Conservation (phyloP, 108 stramenopile genomes). For the Pseudonitzschia multiseries region DNA sequence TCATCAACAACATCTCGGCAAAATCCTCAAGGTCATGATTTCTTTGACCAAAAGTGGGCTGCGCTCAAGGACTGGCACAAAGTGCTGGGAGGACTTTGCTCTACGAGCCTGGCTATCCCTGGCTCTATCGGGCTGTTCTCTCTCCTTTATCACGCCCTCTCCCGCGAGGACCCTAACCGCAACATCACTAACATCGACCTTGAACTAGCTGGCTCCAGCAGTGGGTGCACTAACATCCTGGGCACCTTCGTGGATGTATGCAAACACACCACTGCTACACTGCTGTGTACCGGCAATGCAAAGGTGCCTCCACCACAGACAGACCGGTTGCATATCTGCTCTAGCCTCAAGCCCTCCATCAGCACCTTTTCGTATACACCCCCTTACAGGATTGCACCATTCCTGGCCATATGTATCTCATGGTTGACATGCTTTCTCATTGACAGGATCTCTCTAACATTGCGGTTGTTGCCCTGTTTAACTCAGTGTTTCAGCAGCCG, state of each 20-base stretch:
- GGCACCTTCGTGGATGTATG: conserved; percentile 27
- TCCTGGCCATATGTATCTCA: conserved; percentile 23
- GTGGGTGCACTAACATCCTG: conserved; percentile 41
- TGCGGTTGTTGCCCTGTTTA: conserved; percentile 6
- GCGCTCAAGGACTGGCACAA: neutral
- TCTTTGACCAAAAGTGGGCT: too few relatives aligned
- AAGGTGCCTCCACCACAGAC: conserved; percentile 36
- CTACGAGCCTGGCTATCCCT: too few relatives aligned
- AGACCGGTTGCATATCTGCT: conserved; percentile 42
- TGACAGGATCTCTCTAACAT: neutral
- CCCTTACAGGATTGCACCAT: conserved; percentile 23
- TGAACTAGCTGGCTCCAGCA: conserved; percentile 41
- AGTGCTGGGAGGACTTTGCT: too few relatives aligned
- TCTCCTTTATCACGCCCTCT: too few relatives aligned
- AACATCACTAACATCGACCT: conserved; percentile 42
- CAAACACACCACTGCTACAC: conserved; percentile 14
- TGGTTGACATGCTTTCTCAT: conserved; percentile 11
- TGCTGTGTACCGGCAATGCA: too few relatives aligned
- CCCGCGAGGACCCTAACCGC: conserved; percentile 18
- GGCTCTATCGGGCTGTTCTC: too few relatives aligned
- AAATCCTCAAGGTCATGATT: conserved; percentile 9
- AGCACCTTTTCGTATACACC: conserved; percentile 30
- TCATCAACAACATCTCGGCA: neutral
- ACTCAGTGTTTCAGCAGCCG: conserved; percentile 17
- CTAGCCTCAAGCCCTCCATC: conserved; percentile 35